phyloP scores from a whole-genome alignment of 2,329 filamentous ascomycete species.

The Fusarium globosum region DNA sequence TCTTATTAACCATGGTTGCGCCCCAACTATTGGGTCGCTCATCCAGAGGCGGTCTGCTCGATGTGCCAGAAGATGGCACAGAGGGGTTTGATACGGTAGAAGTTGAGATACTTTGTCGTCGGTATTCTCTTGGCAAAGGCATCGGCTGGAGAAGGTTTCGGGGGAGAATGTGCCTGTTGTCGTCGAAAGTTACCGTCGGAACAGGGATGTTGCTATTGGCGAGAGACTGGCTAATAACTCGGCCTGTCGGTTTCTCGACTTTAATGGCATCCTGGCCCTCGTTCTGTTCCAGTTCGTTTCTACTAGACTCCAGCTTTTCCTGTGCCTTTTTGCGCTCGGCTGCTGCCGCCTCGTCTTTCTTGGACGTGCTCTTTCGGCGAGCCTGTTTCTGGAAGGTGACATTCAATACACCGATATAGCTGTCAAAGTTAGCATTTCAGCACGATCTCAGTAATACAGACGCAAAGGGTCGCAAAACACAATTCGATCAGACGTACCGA shows the following conservation, averaged over 20 bases:
- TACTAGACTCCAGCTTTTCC: slow-evolving; percentile 40
- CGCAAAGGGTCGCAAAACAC: slow-evolving; percentile 5
- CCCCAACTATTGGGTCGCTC: slow-evolving; percentile 80
- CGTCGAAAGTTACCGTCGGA: slow-evolving; percentile 91
- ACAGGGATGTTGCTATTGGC: slow-evolving; percentile 72
- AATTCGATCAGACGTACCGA: slow-evolving; percentile 64
- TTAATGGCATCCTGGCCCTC: slow-evolving; percentile 18
- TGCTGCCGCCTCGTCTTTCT: slow-evolving; percentile 58
- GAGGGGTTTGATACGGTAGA: slow-evolving; percentile 36
- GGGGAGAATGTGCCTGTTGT: slow-evolving; percentile 93
- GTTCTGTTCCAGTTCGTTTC: slow-evolving; percentile 31
- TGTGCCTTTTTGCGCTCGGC: slow-evolving; percentile 53
- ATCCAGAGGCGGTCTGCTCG: slow-evolving; percentile 57
- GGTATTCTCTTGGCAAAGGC: slow-evolving; percentile 48
- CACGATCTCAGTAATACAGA: neutral
- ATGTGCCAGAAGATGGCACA: slow-evolving; percentile 12
- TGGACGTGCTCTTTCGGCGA: slow-evolving; percentile 70
- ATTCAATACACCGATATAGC: slow-evolving; percentile 96
- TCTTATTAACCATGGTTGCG: slow-evolving; percentile 89
- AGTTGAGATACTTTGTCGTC: slow-evolving; percentile 50
- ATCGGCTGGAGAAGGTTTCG: slow-evolving; percentile 80
- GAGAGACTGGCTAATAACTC: slow-evolving; percentile 79
- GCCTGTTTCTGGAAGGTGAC: slow-evolving; percentile 91
- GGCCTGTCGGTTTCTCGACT: slow-evolving; percentile 33
- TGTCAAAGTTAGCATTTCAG: slow-evolving; percentile 52